Conservation (phyloP, 129 eudicot genomes). For the Flaveria linearis region DNA sequence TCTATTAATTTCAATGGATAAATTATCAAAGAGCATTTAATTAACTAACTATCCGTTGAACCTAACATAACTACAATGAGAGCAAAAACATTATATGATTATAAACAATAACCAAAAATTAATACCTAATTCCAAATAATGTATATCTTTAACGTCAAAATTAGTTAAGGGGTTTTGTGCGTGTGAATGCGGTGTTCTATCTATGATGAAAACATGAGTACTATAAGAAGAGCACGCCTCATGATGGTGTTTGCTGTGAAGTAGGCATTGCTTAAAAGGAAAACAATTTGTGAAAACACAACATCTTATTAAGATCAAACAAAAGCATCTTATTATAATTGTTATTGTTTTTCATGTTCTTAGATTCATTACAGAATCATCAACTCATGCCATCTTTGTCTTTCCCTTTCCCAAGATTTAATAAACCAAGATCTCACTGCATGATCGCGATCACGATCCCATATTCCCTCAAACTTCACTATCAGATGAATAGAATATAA, state of each 20-base stretch:
- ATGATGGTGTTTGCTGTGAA: conserved; percentile 63
- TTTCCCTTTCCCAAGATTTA: conserved; percentile 18
- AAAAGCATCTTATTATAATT: conserved; percentile 25
- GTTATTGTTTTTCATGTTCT: conserved; percentile 30
- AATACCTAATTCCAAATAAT: not conserved
- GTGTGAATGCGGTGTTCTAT: conserved; percentile 16
- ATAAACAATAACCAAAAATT: not conserved
- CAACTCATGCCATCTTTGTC: conserved; percentile 45
- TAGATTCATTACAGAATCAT: conserved; percentile 46
- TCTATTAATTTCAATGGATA: not conserved
- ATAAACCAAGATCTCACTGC: conserved; percentile 6
- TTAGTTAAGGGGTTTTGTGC: conserved; percentile 13
- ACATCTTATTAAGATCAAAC: conserved; percentile 36
- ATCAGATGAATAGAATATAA: not conserved
- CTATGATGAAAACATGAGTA: conserved; percentile 22
- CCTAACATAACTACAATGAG: not conserved
- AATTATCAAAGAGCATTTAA: not conserved
- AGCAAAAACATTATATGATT: not conserved
- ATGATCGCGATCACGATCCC: not conserved
- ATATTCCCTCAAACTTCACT: conserved; percentile 27
- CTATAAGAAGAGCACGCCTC: conserved; percentile 60
- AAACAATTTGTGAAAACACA: conserved; percentile 34
- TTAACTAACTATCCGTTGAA: not conserved
- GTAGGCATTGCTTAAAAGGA: conserved; percentile 61
- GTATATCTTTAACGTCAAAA: not conserved